Evolutionary conservation across 306 rosid species (phyloP), one percentile per base, ranked within the genome.

Genomic region (Sicyos edulis): DNA sequence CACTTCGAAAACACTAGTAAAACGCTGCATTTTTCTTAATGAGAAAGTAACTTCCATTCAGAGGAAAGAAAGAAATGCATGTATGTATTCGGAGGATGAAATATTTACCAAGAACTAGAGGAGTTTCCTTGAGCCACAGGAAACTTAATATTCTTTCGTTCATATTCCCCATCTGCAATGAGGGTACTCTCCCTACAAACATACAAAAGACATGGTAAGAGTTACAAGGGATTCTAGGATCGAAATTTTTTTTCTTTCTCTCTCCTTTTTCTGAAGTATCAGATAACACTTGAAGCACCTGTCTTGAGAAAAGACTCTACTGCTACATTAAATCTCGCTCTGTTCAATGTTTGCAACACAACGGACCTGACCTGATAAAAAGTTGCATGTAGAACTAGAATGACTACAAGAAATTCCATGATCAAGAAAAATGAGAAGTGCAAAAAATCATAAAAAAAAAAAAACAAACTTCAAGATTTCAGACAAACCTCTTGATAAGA

Each of bases 321-420:
- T 37, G 97, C 96, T 81, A 89, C 92, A 57, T 83, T 75, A 85
- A 93, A 93, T 85, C 99, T 91, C 58, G 92, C 96, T 13, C 81
- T 78, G 82, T 93, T 93, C 79, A 93, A 81, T n/a, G 99, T 93
- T 72, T 89, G 96, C 89, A 93, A 79, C 78, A 93, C 99, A 16
- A 93, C 99, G 62, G 96, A 88, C 78, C 85, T 93, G 62, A 93
- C 97, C 99, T 93, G 84, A 11, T 16, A 44, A 68, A 7, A 24
- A 47, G 9, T 70, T 32, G 75, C 78, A 21, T 78, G 69, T 70
- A 77, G 56, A 78, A 68, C 63, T 58, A 65, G 54, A 54, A 54
- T 79, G 72, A 82, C 72, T 69, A 68, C 70, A 53, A 79, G 19
- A 69, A 74, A 26, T 58, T 67, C 59, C 16, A 24, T 57, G 76